A percentile compares a stretch with the other conserved stretches of the same genome.
These are phyloP conservation scores for Eucalyptus camaldulensis DNA, from an alignment of 345 rosid species.

Conservation along the genomic window DNA sequence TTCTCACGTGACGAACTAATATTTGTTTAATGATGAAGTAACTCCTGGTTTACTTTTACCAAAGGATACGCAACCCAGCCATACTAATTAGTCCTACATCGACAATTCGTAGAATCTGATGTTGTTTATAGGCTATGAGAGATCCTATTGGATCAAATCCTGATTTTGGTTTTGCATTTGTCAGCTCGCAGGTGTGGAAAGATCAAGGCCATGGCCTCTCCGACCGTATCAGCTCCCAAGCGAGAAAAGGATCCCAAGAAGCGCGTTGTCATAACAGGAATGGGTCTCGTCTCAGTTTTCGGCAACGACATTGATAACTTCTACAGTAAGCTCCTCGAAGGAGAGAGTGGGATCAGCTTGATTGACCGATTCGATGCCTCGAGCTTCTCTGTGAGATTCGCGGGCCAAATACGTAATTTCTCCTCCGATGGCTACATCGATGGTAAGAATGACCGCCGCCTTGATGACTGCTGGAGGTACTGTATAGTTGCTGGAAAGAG, in stretches of 20 bases:
- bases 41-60: background rate
- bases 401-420: slow-evolving; percentile 49
- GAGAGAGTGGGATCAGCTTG: slow-evolving; percentile 53
- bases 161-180: background rate
- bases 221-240: slow-evolving; percentile 33
- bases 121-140: background rate
- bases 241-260: slow-evolving; percentile 44
- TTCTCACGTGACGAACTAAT: background rate
- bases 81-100: background rate
- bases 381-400: slow-evolving; percentile 38
- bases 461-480: slow-evolving; percentile 66
- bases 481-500: slow-evolving; percentile 49
- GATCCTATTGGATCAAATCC: background rate
- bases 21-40: background rate
- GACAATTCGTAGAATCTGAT: background rate
- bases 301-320: slow-evolving; percentile 28
- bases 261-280: slow-evolving; percentile 50
- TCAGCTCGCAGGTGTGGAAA: slow-evolving; percentile 15
- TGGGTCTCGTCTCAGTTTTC: slow-evolving; percentile 55
- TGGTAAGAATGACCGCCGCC: slow-evolving; percentile 55
- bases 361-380: slow-evolving; percentile 61
- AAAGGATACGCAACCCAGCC: background rate
- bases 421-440: slow-evolving; percentile 53
- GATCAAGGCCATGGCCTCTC: slow-evolving; percentile 34
- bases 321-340: slow-evolving; percentile 46